These are phyloP conservation scores for Euphorbia neoarborescens DNA, from an alignment of 441 rosid genomes.

Conservation along the genomic window DNA sequence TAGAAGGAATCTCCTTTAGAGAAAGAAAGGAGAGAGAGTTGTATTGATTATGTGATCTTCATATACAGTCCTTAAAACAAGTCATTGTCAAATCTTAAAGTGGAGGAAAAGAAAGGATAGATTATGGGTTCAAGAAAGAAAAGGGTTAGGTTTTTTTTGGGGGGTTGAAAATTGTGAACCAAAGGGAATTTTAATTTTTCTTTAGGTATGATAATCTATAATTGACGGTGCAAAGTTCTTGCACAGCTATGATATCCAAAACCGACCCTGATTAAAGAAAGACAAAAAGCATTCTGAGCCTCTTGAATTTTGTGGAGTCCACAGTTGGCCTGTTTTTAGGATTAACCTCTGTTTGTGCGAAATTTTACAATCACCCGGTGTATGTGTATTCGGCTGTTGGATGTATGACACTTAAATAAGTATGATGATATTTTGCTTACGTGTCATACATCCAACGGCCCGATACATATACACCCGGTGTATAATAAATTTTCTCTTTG, in stretches of 20 bases:
- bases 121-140: slow-evolving; percentile 4
- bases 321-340: too few relatives aligned
- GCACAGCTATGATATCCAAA: slow-evolving; percentile 27
- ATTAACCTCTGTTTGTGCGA: too few relatives aligned
- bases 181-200: slow-evolving; percentile 43
- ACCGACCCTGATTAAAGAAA: slow-evolving; percentile 29
- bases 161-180: background rate
- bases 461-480: too few relatives aligned
- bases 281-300: too few relatives aligned
- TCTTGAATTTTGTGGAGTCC: too few relatives aligned
- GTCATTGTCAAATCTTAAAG: slow-evolving; percentile 26
- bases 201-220: slow-evolving; percentile 23
- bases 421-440: too few relatives aligned
- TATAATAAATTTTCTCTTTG: too few relatives aligned
- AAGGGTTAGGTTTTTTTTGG: slow-evolving; percentile 14
- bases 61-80: slow-evolving; percentile 7
- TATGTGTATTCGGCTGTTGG: too few relatives aligned
- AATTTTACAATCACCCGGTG: too few relatives aligned
- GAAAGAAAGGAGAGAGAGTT: background rate
- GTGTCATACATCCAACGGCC: too few relatives aligned
- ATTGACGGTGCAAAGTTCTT: slow-evolving; percentile 15
- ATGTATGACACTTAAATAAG: too few relatives aligned
- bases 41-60: slow-evolving; percentile 10
- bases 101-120: slow-evolving; percentile 4
- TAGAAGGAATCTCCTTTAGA: slow-evolving; percentile 53